phyloP scores from a whole-genome alignment of 2,329 filamentous ascomycete genomes.

The Monosporascus sp. region DNA sequence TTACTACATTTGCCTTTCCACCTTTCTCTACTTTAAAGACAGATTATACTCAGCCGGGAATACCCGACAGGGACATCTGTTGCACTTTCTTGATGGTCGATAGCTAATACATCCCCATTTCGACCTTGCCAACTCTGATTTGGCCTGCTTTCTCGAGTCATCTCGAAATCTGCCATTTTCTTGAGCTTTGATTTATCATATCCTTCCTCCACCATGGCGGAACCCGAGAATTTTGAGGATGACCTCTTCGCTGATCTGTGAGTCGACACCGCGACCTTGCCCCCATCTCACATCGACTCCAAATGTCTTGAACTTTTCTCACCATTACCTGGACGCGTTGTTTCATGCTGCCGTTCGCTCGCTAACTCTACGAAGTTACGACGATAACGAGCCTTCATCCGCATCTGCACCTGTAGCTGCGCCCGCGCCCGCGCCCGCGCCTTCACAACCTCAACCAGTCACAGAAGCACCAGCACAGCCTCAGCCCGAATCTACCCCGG shows the following conservation, averaged over 20 bases:
- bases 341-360: slow-evolving; percentile 2
- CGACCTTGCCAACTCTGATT: no score
- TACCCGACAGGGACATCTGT: no score
- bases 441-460: slow-evolving; percentile 15
- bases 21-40: no score
- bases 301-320: no score
- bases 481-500: slow-evolving; percentile 24
- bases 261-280: slow-evolving; percentile 30
- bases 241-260: slow-evolving; percentile 96
- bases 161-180: no score
- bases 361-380: slow-evolving; percentile 45
- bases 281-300: no score
- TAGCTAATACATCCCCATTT: no score
- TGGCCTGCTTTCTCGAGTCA: no score
- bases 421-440: slow-evolving; percentile 16
- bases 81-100: no score
- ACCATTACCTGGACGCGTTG: not conserved
- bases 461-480: slow-evolving; percentile 27
- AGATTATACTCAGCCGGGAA: no score
- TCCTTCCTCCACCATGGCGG: slow-evolving; percentile 56
- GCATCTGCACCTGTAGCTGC: slow-evolving; percentile 26
- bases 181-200: not conserved
- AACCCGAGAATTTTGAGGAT: slow-evolving; percentile 78
- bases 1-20: no score
- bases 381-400: slow-evolving; percentile 55